A percentile compares a stretch with the other conserved stretches of the same genome.
phyloP scores from a whole-genome alignment of 164 flowering plant genomes.

The Litsea cubeba region DNA sequence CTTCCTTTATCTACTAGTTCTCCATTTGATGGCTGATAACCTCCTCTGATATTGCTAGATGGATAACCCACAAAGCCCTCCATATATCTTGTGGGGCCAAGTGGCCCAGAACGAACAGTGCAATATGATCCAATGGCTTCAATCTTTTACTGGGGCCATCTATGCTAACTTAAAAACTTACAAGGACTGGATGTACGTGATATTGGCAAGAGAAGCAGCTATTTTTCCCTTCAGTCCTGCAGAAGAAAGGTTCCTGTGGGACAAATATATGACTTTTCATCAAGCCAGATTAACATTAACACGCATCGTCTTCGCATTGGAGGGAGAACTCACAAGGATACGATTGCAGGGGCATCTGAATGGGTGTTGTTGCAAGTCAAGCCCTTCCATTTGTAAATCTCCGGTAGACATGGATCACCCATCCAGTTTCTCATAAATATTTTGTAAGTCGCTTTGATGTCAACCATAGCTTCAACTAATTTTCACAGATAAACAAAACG shows the following conservation, averaged over 20 bases:
- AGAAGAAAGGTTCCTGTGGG: constrained; percentile 33
- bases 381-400: constrained; percentile 34
- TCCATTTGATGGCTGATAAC: too few relatives aligned
- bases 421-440: constrained; percentile 33
- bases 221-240: constrained; percentile 34
- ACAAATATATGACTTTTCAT: not conserved
- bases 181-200: constrained; percentile 25
- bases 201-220: constrained; percentile 20
- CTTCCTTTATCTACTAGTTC: too few relatives aligned
- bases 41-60: too few relatives aligned
- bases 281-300: too few relatives aligned
- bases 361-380: constrained; percentile 29
- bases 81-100: too few relatives aligned
- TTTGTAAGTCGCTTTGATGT: constrained; percentile 25
- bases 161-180: constrained; percentile 18
- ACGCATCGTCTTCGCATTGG: not conserved
- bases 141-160: too few relatives aligned
- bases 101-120: too few relatives aligned
- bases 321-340: constrained; percentile 30
- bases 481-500: not conserved
- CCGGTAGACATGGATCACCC: constrained; percentile 54
- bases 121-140: too few relatives aligned
- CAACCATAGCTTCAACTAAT: constrained; percentile 34
- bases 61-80: too few relatives aligned
- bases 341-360: constrained; percentile 21